Base-by-base conservation (phyloP, 208 protist species). In the Leishmania lainsoni region DNA sequence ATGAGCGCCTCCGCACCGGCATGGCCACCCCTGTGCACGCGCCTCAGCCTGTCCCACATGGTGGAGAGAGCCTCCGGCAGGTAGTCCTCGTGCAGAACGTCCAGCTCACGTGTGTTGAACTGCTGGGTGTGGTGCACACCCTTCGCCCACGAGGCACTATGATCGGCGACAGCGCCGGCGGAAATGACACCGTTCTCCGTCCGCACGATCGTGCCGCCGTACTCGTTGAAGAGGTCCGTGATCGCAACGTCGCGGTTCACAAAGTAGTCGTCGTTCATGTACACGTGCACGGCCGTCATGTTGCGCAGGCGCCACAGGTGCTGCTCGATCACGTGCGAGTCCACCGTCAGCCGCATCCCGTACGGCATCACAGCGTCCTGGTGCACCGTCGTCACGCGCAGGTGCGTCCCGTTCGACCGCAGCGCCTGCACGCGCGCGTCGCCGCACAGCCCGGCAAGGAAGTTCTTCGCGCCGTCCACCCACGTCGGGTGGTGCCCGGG, bases 401-500 rank as follows among this genome's bases (percentile, higher is more conserved):
- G 66, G 79, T 94, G 90, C 49, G 81, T 74, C 26, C 89, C 88
- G 35, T 70, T 39, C 26, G 61, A 29, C 69, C 84, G 81, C 63
- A 80, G 56, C 61, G 72, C 82, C 63, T 76, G 76, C 76, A 87
- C 84, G 3, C 78, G 49, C 48, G 73, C 71, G 52, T 52, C 70
- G 26, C 78, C 81, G 80, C 83, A 91, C 66, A 78, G 51, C 8
- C 86, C 84, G 12, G 77, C 75, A 22, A 94, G 78, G 79, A 94
- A 94, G 84, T 90, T 89, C 71, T 84, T 86, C 68, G 87, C 85
- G 45, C 86, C 61, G 84, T 98, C 90, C 59, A 98, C 73, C 97
- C 97, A 99, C 75, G 73, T 78, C 49, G 97, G 95, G 59, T 98
- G 83, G 88, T 99, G 98, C 49, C 97, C 97, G 68, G 98, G 99